phyloP scores from a whole-genome alignment of 768 basidiomycete genomes.

The Suillus spraguei region DNA sequence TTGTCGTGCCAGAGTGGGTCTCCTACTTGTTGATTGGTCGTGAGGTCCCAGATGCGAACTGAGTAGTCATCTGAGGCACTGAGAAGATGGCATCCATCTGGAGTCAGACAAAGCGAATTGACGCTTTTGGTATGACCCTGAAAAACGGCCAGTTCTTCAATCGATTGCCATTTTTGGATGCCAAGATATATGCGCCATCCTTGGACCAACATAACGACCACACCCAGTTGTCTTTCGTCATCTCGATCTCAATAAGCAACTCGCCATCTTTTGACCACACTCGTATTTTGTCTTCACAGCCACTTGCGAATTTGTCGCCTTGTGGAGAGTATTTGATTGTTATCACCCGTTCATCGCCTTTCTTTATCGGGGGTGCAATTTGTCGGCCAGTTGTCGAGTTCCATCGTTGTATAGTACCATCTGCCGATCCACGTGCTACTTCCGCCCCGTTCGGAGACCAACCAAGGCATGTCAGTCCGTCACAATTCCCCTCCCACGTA shows the following conservation, averaged over 20 bases:
- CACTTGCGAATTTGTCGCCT: background rate
- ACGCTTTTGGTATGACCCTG: background rate
- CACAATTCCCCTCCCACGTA: constrained; percentile 1
- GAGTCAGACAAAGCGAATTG: background rate
- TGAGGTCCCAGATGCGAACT: constrained; percentile 6
- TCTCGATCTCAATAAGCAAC: background rate
- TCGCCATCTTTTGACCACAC: constrained; percentile 1
- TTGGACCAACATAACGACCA: background rate
- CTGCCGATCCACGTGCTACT: constrained; percentile 12
- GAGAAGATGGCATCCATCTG: background rate
- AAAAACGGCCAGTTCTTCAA: background rate
- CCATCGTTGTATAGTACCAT: constrained; percentile 19
- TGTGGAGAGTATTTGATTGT: constrained; percentile 4
- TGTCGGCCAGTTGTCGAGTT: constrained; percentile 11
- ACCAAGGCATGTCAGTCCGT: constrained; percentile 3
- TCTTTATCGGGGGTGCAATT: background rate
- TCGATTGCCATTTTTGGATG: background rate
- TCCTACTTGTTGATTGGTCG: constrained; percentile 1
- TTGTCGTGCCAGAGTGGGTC: constrained; percentile 73
- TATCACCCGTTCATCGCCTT: background rate
- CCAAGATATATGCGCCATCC: background rate
- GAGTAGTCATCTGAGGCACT: background rate
- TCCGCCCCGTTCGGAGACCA: constrained; percentile 18
- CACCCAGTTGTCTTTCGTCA: background rate
- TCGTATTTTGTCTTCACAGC: background rate